Evolutionary conservation across 352 stramenopile species (phyloP).

Genomic region (Pythium rishiriense): DNA sequence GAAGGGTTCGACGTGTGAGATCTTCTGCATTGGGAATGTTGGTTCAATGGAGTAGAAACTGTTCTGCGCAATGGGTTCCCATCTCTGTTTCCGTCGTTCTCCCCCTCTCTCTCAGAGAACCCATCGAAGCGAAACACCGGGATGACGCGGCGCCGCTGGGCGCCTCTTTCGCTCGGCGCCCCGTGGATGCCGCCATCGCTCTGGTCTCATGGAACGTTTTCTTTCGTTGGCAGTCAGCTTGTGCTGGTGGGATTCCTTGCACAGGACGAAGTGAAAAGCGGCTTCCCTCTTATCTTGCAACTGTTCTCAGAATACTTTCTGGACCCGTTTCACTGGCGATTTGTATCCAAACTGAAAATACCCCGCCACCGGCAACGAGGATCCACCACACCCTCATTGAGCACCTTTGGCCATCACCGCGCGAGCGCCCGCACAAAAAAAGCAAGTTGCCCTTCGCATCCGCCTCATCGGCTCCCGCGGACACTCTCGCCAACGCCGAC

Average conservation of each 20-base stretch:
- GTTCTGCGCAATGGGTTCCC: not conserved
- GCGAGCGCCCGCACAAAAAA: conserved; percentile 13
- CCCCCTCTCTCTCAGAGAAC: not conserved
- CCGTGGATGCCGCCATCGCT: not conserved
- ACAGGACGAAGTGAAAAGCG: conserved; percentile 13
- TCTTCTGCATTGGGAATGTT: not conserved
- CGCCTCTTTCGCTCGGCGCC: not conserved
- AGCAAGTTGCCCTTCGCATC: conserved; percentile 16
- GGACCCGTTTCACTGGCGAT: not conserved
- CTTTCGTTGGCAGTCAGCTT: conserved; percentile 16
- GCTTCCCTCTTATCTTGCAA: conserved; percentile 12
- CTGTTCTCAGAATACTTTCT: conserved; percentile 14
- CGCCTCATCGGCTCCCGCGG: not conserved
- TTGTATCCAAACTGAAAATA: conserved; percentile 14
- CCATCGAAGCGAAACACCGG: not conserved
- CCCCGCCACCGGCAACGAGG: not conserved
- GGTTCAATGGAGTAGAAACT: not conserved
- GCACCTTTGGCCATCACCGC: not conserved
- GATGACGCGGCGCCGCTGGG: not conserved
- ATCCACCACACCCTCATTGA: conserved; percentile 6
- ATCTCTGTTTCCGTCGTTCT: too few relatives aligned
- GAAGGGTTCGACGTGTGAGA: not conserved
- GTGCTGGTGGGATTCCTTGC: not conserved
- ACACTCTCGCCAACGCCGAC: not conserved
- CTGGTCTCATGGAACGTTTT: not conserved